Conservation (phyloP, 1,139 yeast species). For the Suhomyces yuchorum region DNA sequence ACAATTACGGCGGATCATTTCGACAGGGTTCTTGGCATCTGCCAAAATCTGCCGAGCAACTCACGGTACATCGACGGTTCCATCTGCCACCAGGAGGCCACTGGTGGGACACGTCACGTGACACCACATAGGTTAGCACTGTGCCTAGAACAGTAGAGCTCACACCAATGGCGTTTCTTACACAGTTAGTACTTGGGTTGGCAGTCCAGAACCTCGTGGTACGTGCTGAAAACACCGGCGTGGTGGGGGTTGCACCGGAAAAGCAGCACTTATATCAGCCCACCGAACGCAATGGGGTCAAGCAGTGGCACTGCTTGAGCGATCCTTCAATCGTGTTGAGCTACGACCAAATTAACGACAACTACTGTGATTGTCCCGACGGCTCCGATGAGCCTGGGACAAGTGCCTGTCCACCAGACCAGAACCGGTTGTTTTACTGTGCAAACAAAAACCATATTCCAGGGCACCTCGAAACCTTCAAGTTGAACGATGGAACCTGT, state of each 20-base stretch:
- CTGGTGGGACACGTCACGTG: too few relatives aligned
- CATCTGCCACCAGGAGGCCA: too few relatives aligned
- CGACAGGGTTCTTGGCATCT: too few relatives aligned
- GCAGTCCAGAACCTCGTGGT: background rate
- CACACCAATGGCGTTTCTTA: background rate
- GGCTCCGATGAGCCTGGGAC: constrained; percentile 99
- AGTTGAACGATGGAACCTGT: constrained; percentile 89
- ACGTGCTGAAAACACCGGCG: background rate
- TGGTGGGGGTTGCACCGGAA: constrained; percentile 32
- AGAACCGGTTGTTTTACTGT: constrained; percentile 66
- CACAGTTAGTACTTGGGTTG: background rate
- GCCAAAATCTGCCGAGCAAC: too few relatives aligned
- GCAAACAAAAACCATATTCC: constrained; percentile 70
- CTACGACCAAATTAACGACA: constrained; percentile 74
- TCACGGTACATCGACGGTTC: background rate
- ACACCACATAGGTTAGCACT: too few relatives aligned
- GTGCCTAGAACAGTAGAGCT: too few relatives aligned
- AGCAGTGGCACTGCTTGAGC: constrained; percentile 67
- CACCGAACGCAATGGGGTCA: constrained; percentile 33
- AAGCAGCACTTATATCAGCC: constrained; percentile 57
- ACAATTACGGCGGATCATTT: too few relatives aligned
- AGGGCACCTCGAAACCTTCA: constrained; percentile 56
- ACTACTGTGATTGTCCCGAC: constrained; percentile 95
- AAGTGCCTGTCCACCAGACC: constrained; percentile 61
- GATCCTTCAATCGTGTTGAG: constrained; percentile 65